Conservation (phyloP, 495 filamentous ascomycete genomes). For the Aspergillus baeticus region DNA sequence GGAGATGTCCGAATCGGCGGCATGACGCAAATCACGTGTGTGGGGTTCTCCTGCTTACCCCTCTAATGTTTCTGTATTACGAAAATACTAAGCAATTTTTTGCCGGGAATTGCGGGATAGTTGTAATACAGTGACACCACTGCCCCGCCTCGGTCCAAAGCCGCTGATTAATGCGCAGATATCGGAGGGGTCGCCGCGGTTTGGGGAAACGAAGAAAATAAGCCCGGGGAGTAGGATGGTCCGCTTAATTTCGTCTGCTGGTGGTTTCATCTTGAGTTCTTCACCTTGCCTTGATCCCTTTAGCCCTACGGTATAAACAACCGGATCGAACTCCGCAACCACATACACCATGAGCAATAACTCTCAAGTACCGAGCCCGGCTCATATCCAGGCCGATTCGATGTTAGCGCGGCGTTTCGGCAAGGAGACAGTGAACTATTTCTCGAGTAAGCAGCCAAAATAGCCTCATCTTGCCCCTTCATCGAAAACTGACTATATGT, state of each 20-base stretch:
- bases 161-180: slow-evolving; percentile 8
- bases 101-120: background rate
- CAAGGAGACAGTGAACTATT: slow-evolving; percentile 91
- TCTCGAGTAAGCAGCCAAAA: slow-evolving; percentile 60
- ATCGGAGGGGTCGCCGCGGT: background rate
- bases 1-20: slow-evolving; percentile 11
- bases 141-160: background rate
- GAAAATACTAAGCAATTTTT: background rate
- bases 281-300: background rate
- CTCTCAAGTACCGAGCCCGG: slow-evolving; percentile 52
- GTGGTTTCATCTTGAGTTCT: background rate
- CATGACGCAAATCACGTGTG: slow-evolving; percentile 39
- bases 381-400: slow-evolving; percentile 67
- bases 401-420: slow-evolving; percentile 88
- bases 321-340: background rate
- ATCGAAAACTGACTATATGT: slow-evolving; percentile 9
- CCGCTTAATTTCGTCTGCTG: background rate
- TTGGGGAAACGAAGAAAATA: background rate
- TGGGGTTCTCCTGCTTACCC: slow-evolving; percentile 33
- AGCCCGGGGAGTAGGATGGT: background rate
- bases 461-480: background rate
- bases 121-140: background rate
- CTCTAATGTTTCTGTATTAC: slow-evolving; percentile 25
- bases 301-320: background rate
- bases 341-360: slow-evolving; percentile 28